Conservation (phyloP, 1,284 basidiomycete species). For the Apiotrichum gracile region DNA sequence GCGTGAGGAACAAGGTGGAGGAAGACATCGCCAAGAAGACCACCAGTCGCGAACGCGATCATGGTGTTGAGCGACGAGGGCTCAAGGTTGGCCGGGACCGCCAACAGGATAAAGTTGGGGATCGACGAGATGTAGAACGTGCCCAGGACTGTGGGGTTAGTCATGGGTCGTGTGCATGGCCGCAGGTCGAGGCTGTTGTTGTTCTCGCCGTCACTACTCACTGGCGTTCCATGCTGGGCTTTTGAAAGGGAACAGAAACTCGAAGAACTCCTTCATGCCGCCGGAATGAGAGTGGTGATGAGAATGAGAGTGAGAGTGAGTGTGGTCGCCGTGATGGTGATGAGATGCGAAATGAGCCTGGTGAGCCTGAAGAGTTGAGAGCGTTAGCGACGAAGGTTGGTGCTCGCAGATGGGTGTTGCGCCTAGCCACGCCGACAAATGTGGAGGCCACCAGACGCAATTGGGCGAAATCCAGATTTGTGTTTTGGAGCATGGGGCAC, state of each 20-base stretch:
- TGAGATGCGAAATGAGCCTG: not conserved
- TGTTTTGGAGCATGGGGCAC: not conserved
- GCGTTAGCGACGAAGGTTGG: too few species aligned
- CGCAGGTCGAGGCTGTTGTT: too few species aligned
- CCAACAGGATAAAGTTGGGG: conserved; percentile 84
- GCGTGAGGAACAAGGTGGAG: conserved; percentile 81
- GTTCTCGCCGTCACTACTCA: conserved; percentile 45
- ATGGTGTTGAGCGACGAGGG: conserved; percentile 78
- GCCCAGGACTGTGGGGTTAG: conserved; percentile 57
- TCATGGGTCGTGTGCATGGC: too few species aligned
- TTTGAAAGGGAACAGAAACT: conserved; percentile 73
- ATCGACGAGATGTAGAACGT: conserved; percentile 91
- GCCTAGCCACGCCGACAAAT: conserved; percentile 1
- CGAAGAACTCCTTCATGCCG: conserved; percentile 55
- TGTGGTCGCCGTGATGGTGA: not conserved
- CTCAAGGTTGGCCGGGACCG: conserved; percentile 78
- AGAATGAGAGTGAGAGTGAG: not conserved
- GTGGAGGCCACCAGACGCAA: too few species aligned
- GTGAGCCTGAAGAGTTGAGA: too few species aligned
- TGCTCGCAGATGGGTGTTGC: too few species aligned
- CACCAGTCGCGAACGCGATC: conserved; percentile 64
- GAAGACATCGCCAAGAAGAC: conserved; percentile 82
- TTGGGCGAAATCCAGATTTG: too few species aligned
- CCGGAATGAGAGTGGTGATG: not conserved
- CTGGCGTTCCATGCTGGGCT: conserved; percentile 72